A percentile compares a stretch with the other conserved stretches of the same genome.
phyloP scores from a whole-genome alignment of 176 grass and related monocot species.

The Ensete ventricosum region DNA sequence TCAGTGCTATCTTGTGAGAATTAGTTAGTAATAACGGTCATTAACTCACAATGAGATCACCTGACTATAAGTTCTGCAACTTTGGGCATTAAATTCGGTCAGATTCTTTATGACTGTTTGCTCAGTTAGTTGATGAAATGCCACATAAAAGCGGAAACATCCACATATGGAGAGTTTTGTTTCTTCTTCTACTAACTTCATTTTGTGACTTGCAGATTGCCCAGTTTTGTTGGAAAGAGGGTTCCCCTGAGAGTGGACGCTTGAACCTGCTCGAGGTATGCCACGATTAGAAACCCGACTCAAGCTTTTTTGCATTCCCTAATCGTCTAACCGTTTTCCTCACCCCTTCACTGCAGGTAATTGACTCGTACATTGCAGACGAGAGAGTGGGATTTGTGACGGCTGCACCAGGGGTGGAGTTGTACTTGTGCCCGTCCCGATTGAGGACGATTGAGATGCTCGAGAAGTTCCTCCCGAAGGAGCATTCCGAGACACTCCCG shows the following conservation, averaged over 20 bases:
- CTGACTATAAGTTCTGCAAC: too few species aligned
- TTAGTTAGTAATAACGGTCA: too few species aligned
- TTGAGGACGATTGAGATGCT: constrained; percentile 43
- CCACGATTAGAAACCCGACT: background rate
- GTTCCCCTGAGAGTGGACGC: constrained; percentile 29
- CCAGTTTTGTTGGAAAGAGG: constrained; percentile 46
- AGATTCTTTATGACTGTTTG: too few species aligned
- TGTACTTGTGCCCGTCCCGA: constrained; percentile 55
- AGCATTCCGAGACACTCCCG: constrained; percentile 26
- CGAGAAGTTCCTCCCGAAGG: constrained; percentile 34
- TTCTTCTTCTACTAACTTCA: background rate
- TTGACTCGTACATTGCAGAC: constrained; percentile 46
- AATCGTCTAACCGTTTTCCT: constrained; percentile 1
- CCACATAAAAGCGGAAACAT: too few species aligned
- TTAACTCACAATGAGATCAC: too few species aligned
- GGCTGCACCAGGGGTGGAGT: constrained; percentile 38
- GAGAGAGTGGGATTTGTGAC: constrained; percentile 52
- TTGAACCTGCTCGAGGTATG: constrained; percentile 49
- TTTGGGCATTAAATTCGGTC: too few species aligned
- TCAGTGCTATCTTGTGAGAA: too few species aligned
- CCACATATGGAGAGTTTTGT: too few species aligned
- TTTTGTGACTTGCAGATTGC: constrained; percentile 37
- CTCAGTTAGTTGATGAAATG: too few species aligned
- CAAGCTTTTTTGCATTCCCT: background rate
- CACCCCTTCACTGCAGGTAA: constrained; percentile 25